Evolutionary conservation across 768 basidiomycete species (phyloP).

Genomic region (Termitomyces sp.): DNA sequence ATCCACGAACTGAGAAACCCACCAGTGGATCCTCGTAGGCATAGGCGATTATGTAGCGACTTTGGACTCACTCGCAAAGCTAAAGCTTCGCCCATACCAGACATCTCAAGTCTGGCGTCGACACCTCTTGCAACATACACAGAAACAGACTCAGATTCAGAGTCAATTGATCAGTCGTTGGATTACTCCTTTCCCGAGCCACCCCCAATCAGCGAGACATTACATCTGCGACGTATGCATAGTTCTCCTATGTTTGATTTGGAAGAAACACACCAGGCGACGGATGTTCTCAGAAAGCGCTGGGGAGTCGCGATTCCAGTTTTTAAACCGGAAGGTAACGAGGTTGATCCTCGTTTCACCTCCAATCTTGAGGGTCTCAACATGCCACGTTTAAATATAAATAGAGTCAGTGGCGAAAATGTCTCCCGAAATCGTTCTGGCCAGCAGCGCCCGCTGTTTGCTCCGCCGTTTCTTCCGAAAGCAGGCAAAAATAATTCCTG

Average conservation of each 20-base stretch:
- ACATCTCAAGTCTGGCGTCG: slow-evolving; percentile 19
- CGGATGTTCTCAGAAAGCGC: slow-evolving; percentile 17
- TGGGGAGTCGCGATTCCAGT: slow-evolving; percentile 10
- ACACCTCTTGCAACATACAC: slow-evolving; percentile 25
- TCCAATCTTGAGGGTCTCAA: not conserved
- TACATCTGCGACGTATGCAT: slow-evolving; percentile 33
- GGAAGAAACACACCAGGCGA: slow-evolving; percentile 21
- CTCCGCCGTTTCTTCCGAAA: not conserved
- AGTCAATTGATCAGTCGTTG: slow-evolving; percentile 30
- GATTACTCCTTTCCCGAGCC: slow-evolving; percentile 40
- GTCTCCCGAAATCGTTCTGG: not conserved
- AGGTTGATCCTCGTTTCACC: not conserved
- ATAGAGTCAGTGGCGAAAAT: not conserved
- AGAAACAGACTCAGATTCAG: slow-evolving; percentile 26
- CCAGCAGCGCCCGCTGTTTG: not conserved
- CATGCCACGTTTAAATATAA: not conserved
- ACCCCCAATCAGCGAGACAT: slow-evolving; percentile 33
- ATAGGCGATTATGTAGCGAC: slow-evolving; percentile 26
- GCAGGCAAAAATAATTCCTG: not conserved
- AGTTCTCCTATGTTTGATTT: slow-evolving; percentile 36
- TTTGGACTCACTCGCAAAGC: slow-evolving; percentile 21
- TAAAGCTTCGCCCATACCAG: slow-evolving; percentile 4
- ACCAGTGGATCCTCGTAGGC: slow-evolving; percentile 23
- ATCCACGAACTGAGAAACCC: slow-evolving; percentile 11
- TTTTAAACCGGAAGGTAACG: not conserved